These are phyloP conservation scores for Epichloe uncinata DNA, from an alignment of 2,329 filamentous ascomycete genomes.

Conservation along the genomic window DNA sequence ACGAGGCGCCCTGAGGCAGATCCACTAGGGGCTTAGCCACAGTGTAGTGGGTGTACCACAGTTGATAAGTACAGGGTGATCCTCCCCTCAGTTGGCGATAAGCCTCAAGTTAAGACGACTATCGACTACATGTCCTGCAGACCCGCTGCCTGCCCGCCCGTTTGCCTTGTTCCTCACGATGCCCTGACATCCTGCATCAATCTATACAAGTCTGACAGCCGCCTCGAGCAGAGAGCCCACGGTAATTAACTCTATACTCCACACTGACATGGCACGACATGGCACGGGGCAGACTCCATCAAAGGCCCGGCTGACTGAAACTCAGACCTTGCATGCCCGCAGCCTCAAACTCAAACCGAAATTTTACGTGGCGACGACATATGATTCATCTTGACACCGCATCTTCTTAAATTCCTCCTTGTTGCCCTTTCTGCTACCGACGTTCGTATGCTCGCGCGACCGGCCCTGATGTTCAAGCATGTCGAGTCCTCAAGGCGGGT, in stretches of 20 bases:
- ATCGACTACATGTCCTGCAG: background rate
- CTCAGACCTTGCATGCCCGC: constrained; percentile 1
- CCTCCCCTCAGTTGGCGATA: background rate
- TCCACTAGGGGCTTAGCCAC: too few species aligned
- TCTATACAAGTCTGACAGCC: background rate
- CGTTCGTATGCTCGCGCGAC: background rate
- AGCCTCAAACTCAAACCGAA: background rate
- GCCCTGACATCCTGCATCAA: background rate
- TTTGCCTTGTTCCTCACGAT: background rate
- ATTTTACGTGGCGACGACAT: background rate
- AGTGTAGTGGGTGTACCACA: too few species aligned
- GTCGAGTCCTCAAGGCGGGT: constrained; percentile 19
- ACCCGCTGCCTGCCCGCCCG: background rate
- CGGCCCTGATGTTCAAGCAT: constrained; percentile 16
- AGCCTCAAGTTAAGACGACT: background rate
- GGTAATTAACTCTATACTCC: background rate
- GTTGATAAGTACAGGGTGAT: background rate
- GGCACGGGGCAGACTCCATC: background rate
- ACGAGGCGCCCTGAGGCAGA: too few species aligned
- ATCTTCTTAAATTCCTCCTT: background rate
- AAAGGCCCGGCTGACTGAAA: constrained; percentile 3
- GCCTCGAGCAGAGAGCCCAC: background rate
- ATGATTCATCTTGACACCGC: background rate
- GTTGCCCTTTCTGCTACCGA: too few species aligned
- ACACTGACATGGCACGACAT: background rate